phyloP scores from a whole-genome alignment of 1,284 basidiomycete species.

The Cryptococcus sp. region DNA sequence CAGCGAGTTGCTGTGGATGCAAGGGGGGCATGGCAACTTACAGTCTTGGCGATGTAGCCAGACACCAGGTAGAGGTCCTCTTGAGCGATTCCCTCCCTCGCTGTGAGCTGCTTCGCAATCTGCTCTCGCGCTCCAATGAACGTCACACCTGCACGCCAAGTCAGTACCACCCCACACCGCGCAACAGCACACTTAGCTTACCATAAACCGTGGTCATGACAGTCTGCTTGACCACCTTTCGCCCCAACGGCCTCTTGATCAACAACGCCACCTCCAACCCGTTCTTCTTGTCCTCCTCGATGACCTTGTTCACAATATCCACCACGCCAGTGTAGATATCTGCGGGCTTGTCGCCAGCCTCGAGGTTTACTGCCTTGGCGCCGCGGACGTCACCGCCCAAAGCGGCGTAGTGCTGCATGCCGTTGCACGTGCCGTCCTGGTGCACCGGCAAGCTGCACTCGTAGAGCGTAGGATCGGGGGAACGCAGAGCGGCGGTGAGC shows the following conservation, averaged over 20 bases:
- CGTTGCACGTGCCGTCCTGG: conserved; percentile 98
- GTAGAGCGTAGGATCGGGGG: conserved; percentile 68
- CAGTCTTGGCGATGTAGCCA: conserved; percentile 75
- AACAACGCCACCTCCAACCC: conserved; percentile 61
- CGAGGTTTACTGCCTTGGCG: conserved; percentile 89
- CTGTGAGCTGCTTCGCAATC: conserved; percentile 83
- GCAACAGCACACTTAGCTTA: conserved; percentile 10
- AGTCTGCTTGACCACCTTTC: conserved; percentile 98
- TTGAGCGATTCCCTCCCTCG: conserved; percentile 67
- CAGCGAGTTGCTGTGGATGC: not conserved
- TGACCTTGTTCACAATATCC: conserved; percentile 55
- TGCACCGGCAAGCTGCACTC: conserved; percentile 83
- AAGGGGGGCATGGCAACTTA: conserved; percentile 40
- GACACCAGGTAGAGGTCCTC: conserved; percentile 74
- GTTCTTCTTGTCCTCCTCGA: conserved; percentile 52
- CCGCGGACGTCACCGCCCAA: conserved; percentile 89
- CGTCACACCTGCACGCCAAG: conserved; percentile 60
- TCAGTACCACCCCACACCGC: not conserved
- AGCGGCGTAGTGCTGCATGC: conserved; percentile 97
- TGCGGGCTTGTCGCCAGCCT: conserved; percentile 77
- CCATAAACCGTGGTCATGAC: conserved; percentile 99
- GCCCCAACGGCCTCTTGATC: conserved; percentile 73
- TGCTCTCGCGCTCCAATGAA: conserved; percentile 93
- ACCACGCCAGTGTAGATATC: conserved; percentile 98
- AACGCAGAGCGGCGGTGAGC: conserved; percentile 70